phyloP scores from a whole-genome alignment of 192 early-diverging fungal species.

The Dispira parvispora region DNA sequence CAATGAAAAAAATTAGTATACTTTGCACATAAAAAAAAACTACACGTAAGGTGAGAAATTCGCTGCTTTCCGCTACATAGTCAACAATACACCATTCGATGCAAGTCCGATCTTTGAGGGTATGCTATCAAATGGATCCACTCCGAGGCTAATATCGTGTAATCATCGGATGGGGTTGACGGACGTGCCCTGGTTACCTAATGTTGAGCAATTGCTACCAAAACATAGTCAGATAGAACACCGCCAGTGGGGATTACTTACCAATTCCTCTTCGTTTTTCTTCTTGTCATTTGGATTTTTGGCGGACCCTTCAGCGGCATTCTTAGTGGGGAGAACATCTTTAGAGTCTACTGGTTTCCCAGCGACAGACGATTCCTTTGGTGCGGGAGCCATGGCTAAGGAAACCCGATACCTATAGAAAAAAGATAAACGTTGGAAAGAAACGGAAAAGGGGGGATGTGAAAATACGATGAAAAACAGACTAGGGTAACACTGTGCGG shows the following conservation, averaged over 20 bases:
- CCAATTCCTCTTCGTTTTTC: slow-evolving; percentile 27
- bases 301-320: slow-evolving; percentile 23
- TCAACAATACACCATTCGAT: neutral
- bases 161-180: neutral
- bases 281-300: slow-evolving; percentile 30
- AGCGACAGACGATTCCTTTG: slow-evolving; percentile 19
- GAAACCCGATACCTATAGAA: neutral
- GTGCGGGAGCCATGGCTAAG: neutral
- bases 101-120: neutral
- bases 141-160: neutral
- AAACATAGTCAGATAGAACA: neutral
- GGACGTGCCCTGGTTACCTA: neutral
- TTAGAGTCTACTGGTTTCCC: slow-evolving; percentile 11
- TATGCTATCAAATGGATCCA: neutral
- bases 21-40: slow-evolving; percentile 2
- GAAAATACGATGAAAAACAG: too few relatives aligned
- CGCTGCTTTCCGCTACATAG: neutral
- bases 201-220: neutral
- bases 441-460: neutral
- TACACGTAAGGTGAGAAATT: neutral
- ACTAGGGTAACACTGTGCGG: too few relatives aligned
- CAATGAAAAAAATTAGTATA: neutral
- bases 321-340: slow-evolving; percentile 27
- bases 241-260: slow-evolving; percentile 12
- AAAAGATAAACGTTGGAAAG: neutral